Conservation (phyloP, 192 early-diverging fungal species). For the Jimgerdemannia lactiflua region DNA sequence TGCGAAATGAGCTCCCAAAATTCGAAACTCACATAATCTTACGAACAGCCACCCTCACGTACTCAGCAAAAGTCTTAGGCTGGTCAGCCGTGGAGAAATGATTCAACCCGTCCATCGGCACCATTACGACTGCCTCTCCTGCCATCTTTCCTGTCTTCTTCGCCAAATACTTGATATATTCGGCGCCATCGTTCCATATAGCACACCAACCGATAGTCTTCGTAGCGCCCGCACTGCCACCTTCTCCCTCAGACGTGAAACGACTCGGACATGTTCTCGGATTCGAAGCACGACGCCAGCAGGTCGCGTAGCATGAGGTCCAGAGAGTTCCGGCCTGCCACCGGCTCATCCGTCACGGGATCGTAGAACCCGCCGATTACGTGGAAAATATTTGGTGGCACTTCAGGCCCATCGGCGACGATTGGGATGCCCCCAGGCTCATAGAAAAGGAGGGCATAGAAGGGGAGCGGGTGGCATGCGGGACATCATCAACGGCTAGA, state of each 20-base stretch:
- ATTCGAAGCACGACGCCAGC: background rate
- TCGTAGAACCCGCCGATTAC: background rate
- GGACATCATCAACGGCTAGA: background rate
- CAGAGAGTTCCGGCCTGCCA: background rate
- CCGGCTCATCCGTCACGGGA: background rate
- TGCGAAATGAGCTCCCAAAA: too few relatives aligned
- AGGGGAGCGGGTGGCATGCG: background rate
- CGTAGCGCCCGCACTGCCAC: background rate
- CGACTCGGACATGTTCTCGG: background rate
- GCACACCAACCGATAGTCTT: background rate
- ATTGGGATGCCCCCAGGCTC: background rate
- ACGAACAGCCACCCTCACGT: background rate
- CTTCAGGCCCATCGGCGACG: background rate
- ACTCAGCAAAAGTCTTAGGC: background rate
- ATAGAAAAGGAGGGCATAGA: background rate
- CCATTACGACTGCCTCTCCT: background rate
- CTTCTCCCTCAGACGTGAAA: background rate
- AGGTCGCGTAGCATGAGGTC: background rate
- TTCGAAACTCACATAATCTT: too few relatives aligned
- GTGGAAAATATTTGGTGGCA: background rate
- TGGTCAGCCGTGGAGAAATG: background rate
- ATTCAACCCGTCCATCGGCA: background rate
- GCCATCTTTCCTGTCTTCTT: background rate
- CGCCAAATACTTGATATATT: background rate
- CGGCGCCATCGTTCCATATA: background rate